Evolutionary conservation across 2,329 filamentous ascomycete genomes (phyloP).

Genomic region (Metarhizium robertsii): DNA sequence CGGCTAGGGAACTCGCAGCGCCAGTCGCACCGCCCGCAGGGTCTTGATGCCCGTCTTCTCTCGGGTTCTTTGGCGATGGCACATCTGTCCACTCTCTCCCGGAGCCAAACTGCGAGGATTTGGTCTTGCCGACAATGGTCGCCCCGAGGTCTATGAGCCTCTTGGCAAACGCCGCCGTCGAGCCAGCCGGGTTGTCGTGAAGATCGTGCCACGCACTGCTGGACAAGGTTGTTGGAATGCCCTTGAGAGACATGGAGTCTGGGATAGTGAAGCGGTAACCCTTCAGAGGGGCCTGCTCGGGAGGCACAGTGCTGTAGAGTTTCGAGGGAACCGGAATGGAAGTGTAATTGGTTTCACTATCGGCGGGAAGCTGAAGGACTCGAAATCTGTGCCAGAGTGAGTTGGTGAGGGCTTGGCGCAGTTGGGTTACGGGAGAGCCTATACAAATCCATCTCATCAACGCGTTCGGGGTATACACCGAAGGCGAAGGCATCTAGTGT

Average conservation of each 20-base stretch:
- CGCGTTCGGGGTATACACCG: constrained; percentile 27
- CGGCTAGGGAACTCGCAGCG: constrained; percentile 25
- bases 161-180: constrained; percentile 41
- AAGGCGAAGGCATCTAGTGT: constrained; percentile 24
- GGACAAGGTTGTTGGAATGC: constrained; percentile 45
- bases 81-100: constrained; percentile 32
- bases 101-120: constrained; percentile 36
- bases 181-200: constrained; percentile 31
- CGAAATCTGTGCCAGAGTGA: neutral
- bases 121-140: constrained; percentile 43
- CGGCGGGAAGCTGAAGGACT: neutral
- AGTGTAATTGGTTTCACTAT: constrained; percentile 8
- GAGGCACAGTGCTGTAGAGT: constrained; percentile 22
- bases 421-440: no score
- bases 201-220: constrained; percentile 49
- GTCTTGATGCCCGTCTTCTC: constrained; percentile 36
- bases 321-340: constrained; percentile 28
- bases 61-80: constrained; percentile 32
- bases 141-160: constrained; percentile 51
- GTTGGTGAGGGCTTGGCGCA: neutral
- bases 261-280: constrained; percentile 27
- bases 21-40: constrained; percentile 27
- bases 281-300: constrained; percentile 22
- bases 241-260: constrained; percentile 28
- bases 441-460: constrained; percentile 6